Conservation (phyloP, 441 rosid species). For the Sinapis alba region DNA sequence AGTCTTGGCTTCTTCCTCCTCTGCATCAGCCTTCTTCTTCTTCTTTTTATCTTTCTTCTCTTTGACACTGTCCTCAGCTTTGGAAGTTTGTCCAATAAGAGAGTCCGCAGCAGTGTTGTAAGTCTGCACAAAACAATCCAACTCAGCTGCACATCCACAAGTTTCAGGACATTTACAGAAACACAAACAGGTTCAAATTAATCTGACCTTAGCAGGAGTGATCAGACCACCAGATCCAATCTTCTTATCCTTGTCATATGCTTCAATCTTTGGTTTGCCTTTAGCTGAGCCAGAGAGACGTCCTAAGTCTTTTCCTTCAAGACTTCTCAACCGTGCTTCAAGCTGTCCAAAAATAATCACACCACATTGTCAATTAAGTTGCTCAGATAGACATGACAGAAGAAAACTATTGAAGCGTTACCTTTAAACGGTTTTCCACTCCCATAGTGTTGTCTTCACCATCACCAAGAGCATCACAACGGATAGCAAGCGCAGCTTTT, state of each 20-base stretch:
- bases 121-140: constrained; percentile 44
- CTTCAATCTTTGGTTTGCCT: constrained; percentile 89
- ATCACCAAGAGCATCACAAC: constrained; percentile 79
- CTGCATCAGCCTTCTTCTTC: constrained; percentile 52
- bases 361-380: neutral
- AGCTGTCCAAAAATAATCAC: constrained; percentile 46
- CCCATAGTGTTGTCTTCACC: constrained; percentile 65
- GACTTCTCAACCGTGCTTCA: constrained; percentile 72
- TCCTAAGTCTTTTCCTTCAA: constrained; percentile 75
- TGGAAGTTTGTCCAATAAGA: constrained; percentile 49
- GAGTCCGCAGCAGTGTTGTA: constrained; percentile 80
- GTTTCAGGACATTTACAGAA: neutral
- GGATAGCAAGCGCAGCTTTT: constrained; percentile 67
- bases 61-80: constrained; percentile 6
- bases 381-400: neutral
- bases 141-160: neutral
- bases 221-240: constrained; percentile 64
- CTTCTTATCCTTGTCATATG: constrained; percentile 76
- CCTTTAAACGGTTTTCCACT: constrained; percentile 66
- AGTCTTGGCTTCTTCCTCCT: constrained; percentile 8
- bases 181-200: neutral
- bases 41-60: constrained; percentile 44
- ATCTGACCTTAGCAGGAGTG: constrained; percentile 76
- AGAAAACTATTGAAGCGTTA: constrained; percentile 1
- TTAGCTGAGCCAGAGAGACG: constrained; percentile 77